Evolutionary conservation across 352 stramenopile species (phyloP).

Genomic region (Phytophthora pini): DNA sequence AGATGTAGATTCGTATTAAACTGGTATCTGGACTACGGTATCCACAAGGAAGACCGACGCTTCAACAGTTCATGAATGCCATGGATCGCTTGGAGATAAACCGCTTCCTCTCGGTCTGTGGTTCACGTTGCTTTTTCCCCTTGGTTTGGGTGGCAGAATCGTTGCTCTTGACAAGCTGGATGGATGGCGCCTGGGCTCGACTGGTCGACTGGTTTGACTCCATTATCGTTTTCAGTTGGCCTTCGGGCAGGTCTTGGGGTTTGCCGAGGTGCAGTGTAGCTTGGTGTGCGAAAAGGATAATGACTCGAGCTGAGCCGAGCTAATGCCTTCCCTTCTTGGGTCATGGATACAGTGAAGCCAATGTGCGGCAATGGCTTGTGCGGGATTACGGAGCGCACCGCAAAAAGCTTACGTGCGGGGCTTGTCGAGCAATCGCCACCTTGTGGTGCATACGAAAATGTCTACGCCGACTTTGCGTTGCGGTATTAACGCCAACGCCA

Average conservation of each 20-base stretch:
- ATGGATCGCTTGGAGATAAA: constrained; percentile 35
- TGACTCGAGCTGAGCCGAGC: neutral
- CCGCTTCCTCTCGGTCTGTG: constrained; percentile 13
- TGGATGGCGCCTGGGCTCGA: neutral
- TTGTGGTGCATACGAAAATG: neutral
- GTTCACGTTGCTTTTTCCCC: constrained; percentile 14
- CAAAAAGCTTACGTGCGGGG: neutral
- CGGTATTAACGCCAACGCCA: too few species aligned
- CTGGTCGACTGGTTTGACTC: constrained; percentile 7
- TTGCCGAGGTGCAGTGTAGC: neutral
- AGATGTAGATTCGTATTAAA: neutral
- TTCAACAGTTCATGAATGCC: constrained; percentile 26
- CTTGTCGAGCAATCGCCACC: constrained; percentile 2
- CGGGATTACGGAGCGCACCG: neutral
- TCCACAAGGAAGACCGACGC: neutral
- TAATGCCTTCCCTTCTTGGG: neutral
- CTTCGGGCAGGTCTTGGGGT: neutral
- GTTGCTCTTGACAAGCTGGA: constrained; percentile 8
- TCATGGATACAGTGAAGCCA: neutral
- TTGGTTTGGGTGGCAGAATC: constrained; percentile 6
- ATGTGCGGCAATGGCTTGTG: neutral
- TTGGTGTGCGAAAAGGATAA: neutral
- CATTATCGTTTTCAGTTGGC: constrained; percentile 1
- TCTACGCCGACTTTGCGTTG: too few species aligned
- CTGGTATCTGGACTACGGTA: neutral